phyloP scores from a whole-genome alignment of 768 basidiomycete species.

The Psilocybe cubensis region DNA sequence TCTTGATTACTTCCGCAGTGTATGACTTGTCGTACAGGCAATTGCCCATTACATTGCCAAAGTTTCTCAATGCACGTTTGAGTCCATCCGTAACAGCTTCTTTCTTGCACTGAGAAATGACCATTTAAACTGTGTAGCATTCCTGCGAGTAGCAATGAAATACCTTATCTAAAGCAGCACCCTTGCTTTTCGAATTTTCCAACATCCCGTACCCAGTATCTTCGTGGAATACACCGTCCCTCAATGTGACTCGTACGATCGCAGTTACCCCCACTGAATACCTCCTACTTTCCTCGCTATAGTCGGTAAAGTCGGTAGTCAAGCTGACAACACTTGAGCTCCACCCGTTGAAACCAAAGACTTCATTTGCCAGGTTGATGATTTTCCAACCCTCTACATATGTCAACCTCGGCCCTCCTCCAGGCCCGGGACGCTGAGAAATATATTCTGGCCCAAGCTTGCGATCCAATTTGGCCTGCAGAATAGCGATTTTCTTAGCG shows the following conservation, averaged over 20 bases:
- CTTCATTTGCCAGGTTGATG: constrained; percentile 97
- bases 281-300: constrained; percentile 63
- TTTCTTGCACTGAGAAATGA: constrained; percentile 81
- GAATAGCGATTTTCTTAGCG: constrained; percentile 62
- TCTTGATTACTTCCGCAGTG: constrained; percentile 81
- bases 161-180: constrained; percentile 89
- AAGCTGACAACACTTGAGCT: constrained; percentile 78
- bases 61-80: constrained; percentile 89
- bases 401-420: constrained; percentile 84
- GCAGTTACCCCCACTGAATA: constrained; percentile 82
- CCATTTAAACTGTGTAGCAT: constrained; percentile 1
- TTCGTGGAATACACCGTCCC: constrained; percentile 90
- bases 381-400: constrained; percentile 99
- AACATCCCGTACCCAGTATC: constrained; percentile 90
- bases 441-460: constrained; percentile 95
- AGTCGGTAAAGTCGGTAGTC: constrained; percentile 80
- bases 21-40: constrained; percentile 97
- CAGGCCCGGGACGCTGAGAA: constrained; percentile 86
- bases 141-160: no score
- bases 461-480: constrained; percentile 84
- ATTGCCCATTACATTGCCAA: constrained; percentile 94
- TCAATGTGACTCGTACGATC: constrained; percentile 83
- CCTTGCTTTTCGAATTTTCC: constrained; percentile 88
- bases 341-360: constrained; percentile 99
- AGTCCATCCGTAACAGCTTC: constrained; percentile 96